Conservation (phyloP, 108 stramenopile species). For the Fragilaria radians region DNA sequence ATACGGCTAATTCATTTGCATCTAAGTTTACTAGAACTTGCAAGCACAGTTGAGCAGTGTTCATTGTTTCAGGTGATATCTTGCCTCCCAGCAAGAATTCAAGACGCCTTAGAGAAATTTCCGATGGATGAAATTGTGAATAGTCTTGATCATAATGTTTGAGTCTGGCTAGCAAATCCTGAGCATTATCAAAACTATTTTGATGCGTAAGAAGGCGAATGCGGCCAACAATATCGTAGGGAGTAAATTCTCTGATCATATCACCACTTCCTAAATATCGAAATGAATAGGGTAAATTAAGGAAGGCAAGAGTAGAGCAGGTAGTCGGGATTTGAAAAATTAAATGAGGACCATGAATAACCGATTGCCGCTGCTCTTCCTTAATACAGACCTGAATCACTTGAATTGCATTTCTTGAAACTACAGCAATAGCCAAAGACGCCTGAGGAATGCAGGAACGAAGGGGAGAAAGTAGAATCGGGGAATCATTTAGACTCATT, state of each 20-base stretch:
- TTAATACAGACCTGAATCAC: conserved; percentile 10
- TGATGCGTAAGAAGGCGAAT: conserved; percentile 35
- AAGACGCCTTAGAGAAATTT: conserved; percentile 44
- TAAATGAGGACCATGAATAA: conserved; percentile 8
- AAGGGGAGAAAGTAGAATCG: conserved; percentile 12
- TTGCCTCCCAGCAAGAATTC: conserved; percentile 25
- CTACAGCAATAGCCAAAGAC: conserved; percentile 15
- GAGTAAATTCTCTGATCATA: conserved; percentile 3
- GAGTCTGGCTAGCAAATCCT: conserved; percentile 17
- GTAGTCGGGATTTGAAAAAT: conserved; percentile 11
- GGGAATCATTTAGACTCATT: conserved; percentile 10
- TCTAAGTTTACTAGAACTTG: conserved; percentile 11
- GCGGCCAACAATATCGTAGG: conserved; percentile 15
- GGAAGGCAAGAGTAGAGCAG: background rate
- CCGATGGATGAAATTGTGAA: conserved; percentile 40
- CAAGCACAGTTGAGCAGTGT: conserved; percentile 23
- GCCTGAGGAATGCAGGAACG: background rate
- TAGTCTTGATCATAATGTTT: conserved; percentile 8
- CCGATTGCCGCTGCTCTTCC: conserved; percentile 8
- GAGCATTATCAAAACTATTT: conserved; percentile 38
- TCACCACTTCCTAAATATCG: conserved; percentile 5
- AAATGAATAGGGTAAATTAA: conserved; percentile 10
- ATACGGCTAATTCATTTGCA: conserved; percentile 22
- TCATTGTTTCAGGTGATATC: conserved; percentile 13
- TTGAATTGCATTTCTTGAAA: conserved; percentile 5